A percentile compares a stretch with the other conserved stretches of the same genome.
Evolutionary conservation across 805 yeast genomes (phyloP).

Genomic region (Saccharomyces paradoxus): DNA sequence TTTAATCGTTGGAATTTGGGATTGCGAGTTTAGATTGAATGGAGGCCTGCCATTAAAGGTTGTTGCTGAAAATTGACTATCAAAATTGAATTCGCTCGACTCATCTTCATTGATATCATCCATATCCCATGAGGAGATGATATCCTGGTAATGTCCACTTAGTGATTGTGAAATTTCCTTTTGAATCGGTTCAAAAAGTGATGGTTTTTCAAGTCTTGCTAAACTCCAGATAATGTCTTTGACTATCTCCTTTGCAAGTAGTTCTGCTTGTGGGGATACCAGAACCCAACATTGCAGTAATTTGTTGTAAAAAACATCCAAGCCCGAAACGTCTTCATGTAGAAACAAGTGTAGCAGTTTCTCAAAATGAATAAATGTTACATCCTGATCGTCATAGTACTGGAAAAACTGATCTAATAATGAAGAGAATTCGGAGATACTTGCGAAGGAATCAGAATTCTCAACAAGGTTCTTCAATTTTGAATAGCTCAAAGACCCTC

Average conservation of each 20-base stretch:
- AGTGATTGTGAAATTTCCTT: conserved; percentile 5
- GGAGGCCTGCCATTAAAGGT: conserved; percentile 13
- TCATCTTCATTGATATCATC: conserved; percentile 5
- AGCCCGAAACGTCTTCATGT: conserved; percentile 11
- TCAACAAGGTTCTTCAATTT: conserved; percentile 11
- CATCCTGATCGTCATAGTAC: conserved; percentile 17
- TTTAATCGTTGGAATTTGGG: conserved; percentile 26
- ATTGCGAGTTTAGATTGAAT: conserved; percentile 13
- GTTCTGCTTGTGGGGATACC: conserved; percentile 12
- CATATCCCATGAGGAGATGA: conserved; percentile 23
- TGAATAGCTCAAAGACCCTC: conserved; percentile 3
- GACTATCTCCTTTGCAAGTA: conserved; percentile 13
- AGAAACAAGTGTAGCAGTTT: conserved; percentile 10
- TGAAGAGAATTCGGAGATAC: conserved; percentile 20
- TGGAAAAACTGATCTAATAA: conserved; percentile 21
- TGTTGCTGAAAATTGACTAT: neutral
- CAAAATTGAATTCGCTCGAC: neutral
- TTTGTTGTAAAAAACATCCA: conserved; percentile 20
- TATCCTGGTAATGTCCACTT: conserved; percentile 8
- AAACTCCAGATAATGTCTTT: conserved; percentile 14
- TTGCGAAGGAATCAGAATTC: conserved; percentile 9
- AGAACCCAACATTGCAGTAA: conserved; percentile 26
- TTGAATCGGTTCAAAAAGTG: conserved; percentile 4
- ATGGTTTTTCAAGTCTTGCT: conserved; percentile 9
- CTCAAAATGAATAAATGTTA: conserved; percentile 13